Percentiles rank a stretch among this genome's conserved stretches.
Conservation (phyloP, 306 rosid genomes). For the Mucuna pruriens region DNA sequence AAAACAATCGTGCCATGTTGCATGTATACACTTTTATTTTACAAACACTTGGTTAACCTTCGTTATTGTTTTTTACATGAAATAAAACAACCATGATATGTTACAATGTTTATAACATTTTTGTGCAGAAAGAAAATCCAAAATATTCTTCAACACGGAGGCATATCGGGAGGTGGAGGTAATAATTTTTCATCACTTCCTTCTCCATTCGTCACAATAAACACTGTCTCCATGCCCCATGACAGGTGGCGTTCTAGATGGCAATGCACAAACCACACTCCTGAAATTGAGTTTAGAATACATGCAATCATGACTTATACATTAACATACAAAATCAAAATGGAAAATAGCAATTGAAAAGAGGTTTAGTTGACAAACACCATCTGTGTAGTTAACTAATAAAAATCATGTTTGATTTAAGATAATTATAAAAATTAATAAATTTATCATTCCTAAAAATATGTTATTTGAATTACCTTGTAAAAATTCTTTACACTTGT, state of each 20-base stretch:
- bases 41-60: no score
- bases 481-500: no score
- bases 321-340: not conserved
- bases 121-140: not conserved
- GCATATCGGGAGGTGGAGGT: constrained; percentile 66
- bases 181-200: constrained; percentile 5
- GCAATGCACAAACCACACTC: constrained; percentile 62
- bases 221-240: constrained; percentile 43
- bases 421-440: no score
- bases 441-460: no score
- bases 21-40: no score
- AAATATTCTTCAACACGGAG: constrained; percentile 48
- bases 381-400: no score
- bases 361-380: no score
- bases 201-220: constrained; percentile 45
- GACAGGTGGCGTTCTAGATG: constrained; percentile 37
- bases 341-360: no score
- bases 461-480: no score
- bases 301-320: not conserved
- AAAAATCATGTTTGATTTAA: no score
- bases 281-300: constrained; percentile 28
- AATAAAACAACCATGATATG: not conserved
- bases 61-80: no score
- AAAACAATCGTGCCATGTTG: no score
- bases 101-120: not conserved